Base-by-base conservation (phyloP, 2,329 filamentous ascomycete genomes). In the Podosphaera aphanis region DNA sequence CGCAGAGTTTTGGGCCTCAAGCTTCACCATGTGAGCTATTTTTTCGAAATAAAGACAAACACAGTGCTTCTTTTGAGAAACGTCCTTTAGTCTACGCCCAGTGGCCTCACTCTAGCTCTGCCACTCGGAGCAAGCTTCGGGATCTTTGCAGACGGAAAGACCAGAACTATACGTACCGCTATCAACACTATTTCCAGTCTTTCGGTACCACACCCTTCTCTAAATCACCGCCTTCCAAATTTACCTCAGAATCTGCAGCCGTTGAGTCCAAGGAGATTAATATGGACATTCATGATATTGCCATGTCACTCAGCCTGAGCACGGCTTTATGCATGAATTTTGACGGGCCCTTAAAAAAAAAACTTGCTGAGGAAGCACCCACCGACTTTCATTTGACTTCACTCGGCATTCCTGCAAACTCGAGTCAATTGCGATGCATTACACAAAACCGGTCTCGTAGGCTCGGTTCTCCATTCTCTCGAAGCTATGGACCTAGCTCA, bases 241-340 rank as follows among this genome's bases (percentile, higher is more conserved):
- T 7, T 29, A 10, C 23, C 15, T 15, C 13, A 15, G 27, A 20
- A 10, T 40, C 18, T 19, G 20, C 11, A 7, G 21, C 8, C 2
- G 7, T 29, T 49, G 64, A 68, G 36, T 65, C 66, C 44, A 63
- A 63, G 25, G 67, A 65, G 11, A 64, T 64, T 44, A 60, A 69
- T 10, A 79, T 79, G 55, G 72, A 67, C 1, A 69, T 68, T 10
- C 66, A 69, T 36, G 74, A 78, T 50, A 76, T 80, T 66, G 66
- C 69, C 37, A 62, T 78, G 54, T 79, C 76, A 10, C 63, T 80
- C 45, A 66, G 68, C 1, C 62, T 77, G 25, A 76, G 72, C 60
- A 79, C 75, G 1, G 68, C 74, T 1, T 72, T 77, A 37, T 68
- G 68, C 2, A 79, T 80, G 76, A 70, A 77, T 52, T 70, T 68